These are phyloP conservation scores for Isabelozyma pseudorhagii DNA, from an alignment of 805 yeast species.

Conservation along the genomic window DNA sequence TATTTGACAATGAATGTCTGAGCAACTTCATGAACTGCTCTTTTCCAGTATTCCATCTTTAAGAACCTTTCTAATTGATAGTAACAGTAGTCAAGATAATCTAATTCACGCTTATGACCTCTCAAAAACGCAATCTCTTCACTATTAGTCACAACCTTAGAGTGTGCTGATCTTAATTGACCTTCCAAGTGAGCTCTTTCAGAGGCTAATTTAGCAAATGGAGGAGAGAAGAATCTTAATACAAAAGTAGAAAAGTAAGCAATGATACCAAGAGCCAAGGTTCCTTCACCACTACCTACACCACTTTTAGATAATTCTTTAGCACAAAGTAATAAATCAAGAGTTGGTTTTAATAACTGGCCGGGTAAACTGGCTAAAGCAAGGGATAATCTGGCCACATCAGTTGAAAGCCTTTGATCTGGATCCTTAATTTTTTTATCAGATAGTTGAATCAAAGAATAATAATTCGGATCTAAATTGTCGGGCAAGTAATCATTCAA, in stretches of 20 bases:
- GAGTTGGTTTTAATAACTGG: slow-evolving; percentile 76
- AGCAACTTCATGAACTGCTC: slow-evolving; percentile 77
- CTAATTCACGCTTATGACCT: slow-evolving; percentile 79
- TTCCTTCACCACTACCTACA: slow-evolving; percentile 74
- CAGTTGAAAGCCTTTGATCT: slow-evolving; percentile 80
- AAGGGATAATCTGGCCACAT: slow-evolving; percentile 67
- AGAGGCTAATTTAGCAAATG: slow-evolving; percentile 77
- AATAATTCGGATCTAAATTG: slow-evolving; percentile 65
- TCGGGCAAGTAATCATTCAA: slow-evolving; percentile 72
- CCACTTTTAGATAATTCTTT: slow-evolving; percentile 66
- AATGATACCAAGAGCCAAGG: slow-evolving; percentile 70
- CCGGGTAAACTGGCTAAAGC: slow-evolving; percentile 75
- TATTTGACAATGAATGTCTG: slow-evolving; percentile 88
- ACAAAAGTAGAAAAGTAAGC: slow-evolving; percentile 78
- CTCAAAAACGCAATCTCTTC: slow-evolving; percentile 86
- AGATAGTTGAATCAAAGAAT: slow-evolving; percentile 64
- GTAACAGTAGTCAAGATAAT: slow-evolving; percentile 72
- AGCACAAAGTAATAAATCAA: slow-evolving; percentile 78
- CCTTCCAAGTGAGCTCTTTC: slow-evolving; percentile 81
- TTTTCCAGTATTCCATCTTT: slow-evolving; percentile 69
- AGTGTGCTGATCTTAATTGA: slow-evolving; percentile 76
- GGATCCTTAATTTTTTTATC: slow-evolving; percentile 60
- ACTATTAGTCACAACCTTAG: slow-evolving; percentile 70
- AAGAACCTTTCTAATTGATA: slow-evolving; percentile 78
- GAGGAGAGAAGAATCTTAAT: slow-evolving; percentile 78